Percentiles rank a stretch among this genome's conserved stretches.
Evolutionary conservation across 2,329 filamentous ascomycete species (phyloP).

Genomic region (Pochonia chlamydosporia): DNA sequence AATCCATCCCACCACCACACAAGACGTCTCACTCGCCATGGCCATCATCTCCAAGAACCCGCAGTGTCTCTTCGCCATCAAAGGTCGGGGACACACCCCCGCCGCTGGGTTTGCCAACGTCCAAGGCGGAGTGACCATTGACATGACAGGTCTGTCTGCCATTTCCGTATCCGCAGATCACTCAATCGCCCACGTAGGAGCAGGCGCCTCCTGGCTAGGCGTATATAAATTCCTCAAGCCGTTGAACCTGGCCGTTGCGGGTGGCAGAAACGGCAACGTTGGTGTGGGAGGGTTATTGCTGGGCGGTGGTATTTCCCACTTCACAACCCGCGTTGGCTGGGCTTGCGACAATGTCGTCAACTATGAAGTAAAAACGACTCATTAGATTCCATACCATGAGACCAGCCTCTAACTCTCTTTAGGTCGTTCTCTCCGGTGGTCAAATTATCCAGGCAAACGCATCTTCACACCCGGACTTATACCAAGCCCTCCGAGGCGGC

Average conservation of each 20-base stretch:
- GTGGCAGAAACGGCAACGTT: conserved; percentile 14
- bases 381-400: too few relatives aligned
- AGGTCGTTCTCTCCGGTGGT: conserved; percentile 39
- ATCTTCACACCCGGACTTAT: conserved; percentile 43
- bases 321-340: conserved; percentile 15
- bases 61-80: neutral
- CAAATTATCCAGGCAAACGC: conserved; percentile 34
- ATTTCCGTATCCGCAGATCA: conserved; percentile 26
- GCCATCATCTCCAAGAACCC: neutral
- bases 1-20: neutral
- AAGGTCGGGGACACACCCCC: conserved; percentile 30
- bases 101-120: conserved; percentile 38
- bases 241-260: conserved; percentile 15
- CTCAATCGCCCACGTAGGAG: conserved; percentile 32
- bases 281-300: conserved; percentile 19
- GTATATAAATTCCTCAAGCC: conserved; percentile 19
- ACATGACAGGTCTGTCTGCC: conserved; percentile 33
- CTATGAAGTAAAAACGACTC: too few relatives aligned
- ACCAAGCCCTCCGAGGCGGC: conserved; percentile 51
- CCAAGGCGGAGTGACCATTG: conserved; percentile 33
- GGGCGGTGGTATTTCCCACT: conserved; percentile 19
- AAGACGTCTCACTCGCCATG: neutral
- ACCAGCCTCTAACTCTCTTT: neutral
- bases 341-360: conserved; percentile 60
- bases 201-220: conserved; percentile 37